Evolutionary conservation across 177 flowering plant species (phyloP).

Genomic region (Tripterygium wilfordii): DNA sequence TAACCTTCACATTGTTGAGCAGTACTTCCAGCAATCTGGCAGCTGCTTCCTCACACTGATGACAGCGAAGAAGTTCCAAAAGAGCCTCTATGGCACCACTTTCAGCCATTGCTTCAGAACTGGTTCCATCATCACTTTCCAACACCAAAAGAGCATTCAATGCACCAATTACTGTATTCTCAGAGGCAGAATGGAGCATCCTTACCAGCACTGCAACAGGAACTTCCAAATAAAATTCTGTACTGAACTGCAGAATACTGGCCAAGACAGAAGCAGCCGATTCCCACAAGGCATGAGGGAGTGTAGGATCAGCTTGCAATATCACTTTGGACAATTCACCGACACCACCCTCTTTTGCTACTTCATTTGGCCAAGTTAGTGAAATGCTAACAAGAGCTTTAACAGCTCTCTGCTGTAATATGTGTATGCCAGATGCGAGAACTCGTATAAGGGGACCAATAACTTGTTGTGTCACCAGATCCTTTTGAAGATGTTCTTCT

Average conservation of each 20-base stretch:
- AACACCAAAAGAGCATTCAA: slow-evolving; percentile 87
- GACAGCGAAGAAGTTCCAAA: slow-evolving; percentile 79
- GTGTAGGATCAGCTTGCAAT: slow-evolving; percentile 81
- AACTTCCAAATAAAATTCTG: slow-evolving; percentile 92
- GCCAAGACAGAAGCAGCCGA: slow-evolving; percentile 81
- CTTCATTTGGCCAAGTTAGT: slow-evolving; percentile 87
- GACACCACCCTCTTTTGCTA: slow-evolving; percentile 98
- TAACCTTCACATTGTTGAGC: slow-evolving; percentile 89
- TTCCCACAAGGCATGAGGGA: slow-evolving; percentile 95
- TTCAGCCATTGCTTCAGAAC: slow-evolving; percentile 99
- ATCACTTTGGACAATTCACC: slow-evolving; percentile 83
- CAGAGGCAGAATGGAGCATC: slow-evolving; percentile 82
- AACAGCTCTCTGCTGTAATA: slow-evolving; percentile 88
- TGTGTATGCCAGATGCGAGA: slow-evolving; percentile 77
- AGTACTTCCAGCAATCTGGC: slow-evolving; percentile 86
- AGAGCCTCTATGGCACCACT: slow-evolving; percentile 98
- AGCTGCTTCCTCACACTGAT: slow-evolving; percentile 94
- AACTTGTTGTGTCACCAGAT: slow-evolving; percentile 64
- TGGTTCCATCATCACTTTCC: slow-evolving; percentile 91
- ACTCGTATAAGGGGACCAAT: slow-evolving; percentile 80
- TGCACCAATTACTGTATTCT: slow-evolving; percentile 79
- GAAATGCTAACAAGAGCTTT: slow-evolving; percentile 89
- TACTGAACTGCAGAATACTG: slow-evolving; percentile 85
- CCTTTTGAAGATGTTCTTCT: slow-evolving; percentile 93
- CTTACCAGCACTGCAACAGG: slow-evolving; percentile 95